A percentile compares a stretch with the other conserved stretches of the same genome.
phyloP scores from a whole-genome alignment of 164 flowering plant genomes.

The Magnolia changhungtana region DNA sequence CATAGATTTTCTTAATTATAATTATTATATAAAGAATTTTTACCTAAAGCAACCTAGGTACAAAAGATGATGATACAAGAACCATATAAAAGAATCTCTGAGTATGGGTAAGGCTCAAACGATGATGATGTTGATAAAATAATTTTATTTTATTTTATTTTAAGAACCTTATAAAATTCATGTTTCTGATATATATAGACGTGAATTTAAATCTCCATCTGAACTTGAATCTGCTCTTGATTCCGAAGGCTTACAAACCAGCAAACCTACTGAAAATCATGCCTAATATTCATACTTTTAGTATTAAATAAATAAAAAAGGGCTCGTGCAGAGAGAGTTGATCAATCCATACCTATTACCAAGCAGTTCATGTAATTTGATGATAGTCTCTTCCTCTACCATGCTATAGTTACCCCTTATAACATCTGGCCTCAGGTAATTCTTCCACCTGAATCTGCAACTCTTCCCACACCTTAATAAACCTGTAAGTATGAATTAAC shows the following conservation, averaged over 20 bases:
- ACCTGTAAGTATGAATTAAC: conserved; percentile 22
- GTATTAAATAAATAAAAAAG: too few species aligned
- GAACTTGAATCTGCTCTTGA: not conserved
- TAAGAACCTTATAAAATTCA: not conserved
- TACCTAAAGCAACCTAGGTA: not conserved
- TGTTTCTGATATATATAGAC: not conserved
- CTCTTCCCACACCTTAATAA: conserved; percentile 64
- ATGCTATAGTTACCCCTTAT: conserved; percentile 52
- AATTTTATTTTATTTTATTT: too few species aligned
- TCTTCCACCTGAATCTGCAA: conserved; percentile 64
- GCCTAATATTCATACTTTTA: too few species aligned
- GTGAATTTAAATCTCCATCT: not conserved
- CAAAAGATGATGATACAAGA: too few species aligned
- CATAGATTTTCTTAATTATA: not conserved
- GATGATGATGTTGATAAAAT: not conserved
- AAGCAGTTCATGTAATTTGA: conserved; percentile 40
- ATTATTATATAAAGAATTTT: not conserved
- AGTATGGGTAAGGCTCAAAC: not conserved
- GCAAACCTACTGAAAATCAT: too few species aligned
- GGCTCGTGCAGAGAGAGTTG: not conserved
- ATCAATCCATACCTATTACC: conserved; percentile 43
- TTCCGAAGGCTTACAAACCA: not conserved
- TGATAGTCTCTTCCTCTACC: conserved; percentile 58
- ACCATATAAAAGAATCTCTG: too few species aligned
- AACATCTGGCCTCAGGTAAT: conserved; percentile 59